phyloP scores from a whole-genome alignment of 1,284 basidiomycete species.

The Ganoderma leucocontextum region DNA sequence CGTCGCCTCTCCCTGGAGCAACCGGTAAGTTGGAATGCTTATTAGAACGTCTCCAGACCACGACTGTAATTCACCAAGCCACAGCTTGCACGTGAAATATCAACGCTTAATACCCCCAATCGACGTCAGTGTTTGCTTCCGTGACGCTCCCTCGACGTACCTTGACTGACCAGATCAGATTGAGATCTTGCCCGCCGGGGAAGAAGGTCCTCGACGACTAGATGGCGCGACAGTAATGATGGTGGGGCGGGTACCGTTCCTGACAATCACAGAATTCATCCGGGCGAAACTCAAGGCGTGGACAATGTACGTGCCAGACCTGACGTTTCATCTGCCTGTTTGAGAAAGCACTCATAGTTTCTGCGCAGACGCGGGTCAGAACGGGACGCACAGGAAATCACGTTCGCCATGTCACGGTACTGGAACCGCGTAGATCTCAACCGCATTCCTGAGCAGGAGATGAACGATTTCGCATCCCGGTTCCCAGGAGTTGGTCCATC shows the following conservation, averaged over 20 bases:
- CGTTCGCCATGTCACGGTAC: slow-evolving; percentile 69
- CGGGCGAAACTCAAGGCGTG: slow-evolving; percentile 81
- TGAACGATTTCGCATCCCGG: slow-evolving; percentile 71
- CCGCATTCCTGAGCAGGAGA: slow-evolving; percentile 81
- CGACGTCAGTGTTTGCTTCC: slow-evolving; percentile 41
- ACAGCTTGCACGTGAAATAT: slow-evolving; percentile 49
- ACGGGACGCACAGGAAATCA: slow-evolving; percentile 76
- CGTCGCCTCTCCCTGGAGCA: slow-evolving; percentile 61
- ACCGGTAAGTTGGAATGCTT: slow-evolving; percentile 47
- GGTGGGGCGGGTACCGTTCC: slow-evolving; percentile 74
- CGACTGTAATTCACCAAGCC: slow-evolving; percentile 24
- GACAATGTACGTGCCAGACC: slow-evolving; percentile 66
- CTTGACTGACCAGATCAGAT: slow-evolving; percentile 56
- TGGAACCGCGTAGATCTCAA: slow-evolving; percentile 84
- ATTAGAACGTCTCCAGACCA: slow-evolving; percentile 7
- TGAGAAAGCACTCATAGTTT: slow-evolving; percentile 15
- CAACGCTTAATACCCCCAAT: slow-evolving; percentile 47
- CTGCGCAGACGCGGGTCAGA: slow-evolving; percentile 65
- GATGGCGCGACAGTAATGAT: slow-evolving; percentile 70
- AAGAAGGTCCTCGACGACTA: slow-evolving; percentile 77
- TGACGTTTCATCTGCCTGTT: slow-evolving; percentile 22
- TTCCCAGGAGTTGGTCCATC: slow-evolving; percentile 65
- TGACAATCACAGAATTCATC: slow-evolving; percentile 81
- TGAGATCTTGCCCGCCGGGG: slow-evolving; percentile 81
- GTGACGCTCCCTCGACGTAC: slow-evolving; percentile 3